Conservation (phyloP, 345 rosid genomes). For the Eucalyptus curtisii region DNA sequence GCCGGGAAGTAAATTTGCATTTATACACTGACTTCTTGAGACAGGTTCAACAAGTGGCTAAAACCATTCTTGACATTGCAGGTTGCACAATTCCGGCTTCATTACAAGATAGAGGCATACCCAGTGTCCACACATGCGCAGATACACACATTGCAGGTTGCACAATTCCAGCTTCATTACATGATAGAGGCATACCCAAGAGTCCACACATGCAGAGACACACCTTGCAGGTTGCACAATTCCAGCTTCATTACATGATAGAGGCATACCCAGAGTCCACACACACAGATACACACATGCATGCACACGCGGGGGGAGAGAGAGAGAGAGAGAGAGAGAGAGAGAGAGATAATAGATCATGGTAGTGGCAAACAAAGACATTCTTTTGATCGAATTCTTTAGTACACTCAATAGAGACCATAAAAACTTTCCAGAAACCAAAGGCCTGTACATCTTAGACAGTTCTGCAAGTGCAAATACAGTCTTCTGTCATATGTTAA, state of each 20-base stretch:
- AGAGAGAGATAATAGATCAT: background rate
- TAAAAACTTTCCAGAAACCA: background rate
- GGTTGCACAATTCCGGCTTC: background rate
- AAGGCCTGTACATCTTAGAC: background rate
- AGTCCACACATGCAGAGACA: no score
- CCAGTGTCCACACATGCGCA: background rate
- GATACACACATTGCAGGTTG: background rate
- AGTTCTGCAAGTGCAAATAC: background rate
- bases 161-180: no score
- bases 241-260: no score
- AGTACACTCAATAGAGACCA: background rate
- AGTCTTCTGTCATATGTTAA: background rate
- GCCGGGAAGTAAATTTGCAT: background rate
- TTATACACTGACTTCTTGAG: background rate
- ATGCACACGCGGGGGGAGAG: background rate
- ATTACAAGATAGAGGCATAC: background rate
- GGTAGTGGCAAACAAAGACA: background rate
- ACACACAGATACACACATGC: background rate
- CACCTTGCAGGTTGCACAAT: no score
- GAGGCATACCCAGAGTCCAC: no score
- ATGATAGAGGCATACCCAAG: no score
- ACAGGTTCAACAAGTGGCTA: background rate
- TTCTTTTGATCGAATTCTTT: background rate
- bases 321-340: background rate
- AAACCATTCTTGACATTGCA: background rate